Percentiles rank a stretch among this genome's conserved stretches.
These are phyloP conservation scores for Fusarium sp. DNA, from an alignment of 2,329 filamentous ascomycete genomes.

Conservation along the genomic window DNA sequence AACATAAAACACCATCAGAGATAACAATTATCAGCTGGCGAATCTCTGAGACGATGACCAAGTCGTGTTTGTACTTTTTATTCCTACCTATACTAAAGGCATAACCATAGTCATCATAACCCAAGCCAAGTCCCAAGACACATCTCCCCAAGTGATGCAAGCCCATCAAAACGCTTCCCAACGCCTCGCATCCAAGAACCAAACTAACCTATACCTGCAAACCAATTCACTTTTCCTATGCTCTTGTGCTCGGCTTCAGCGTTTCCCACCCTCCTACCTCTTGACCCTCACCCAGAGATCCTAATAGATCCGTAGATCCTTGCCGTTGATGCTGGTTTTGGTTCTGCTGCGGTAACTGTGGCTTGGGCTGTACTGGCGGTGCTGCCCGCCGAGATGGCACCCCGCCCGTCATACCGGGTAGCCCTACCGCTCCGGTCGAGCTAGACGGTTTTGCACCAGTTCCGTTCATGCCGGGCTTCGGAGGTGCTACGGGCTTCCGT, in stretches of 20 bases:
- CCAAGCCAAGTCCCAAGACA: constrained; percentile 1
- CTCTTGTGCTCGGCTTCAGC: constrained; percentile 56
- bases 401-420: constrained; percentile 34
- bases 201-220: background rate
- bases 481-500: constrained; percentile 42
- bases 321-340: constrained; percentile 43
- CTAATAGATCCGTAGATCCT: constrained; percentile 53
- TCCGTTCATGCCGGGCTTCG: constrained; percentile 35
- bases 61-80: background rate
- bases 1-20: constrained; percentile 2
- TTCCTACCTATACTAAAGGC: background rate
- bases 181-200: constrained; percentile 21
- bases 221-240: constrained; percentile 10
- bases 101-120: background rate
- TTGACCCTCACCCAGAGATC: constrained; percentile 59
- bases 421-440: constrained; percentile 26
- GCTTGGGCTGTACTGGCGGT: constrained; percentile 30
- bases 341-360: constrained; percentile 28
- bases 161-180: constrained; percentile 13
- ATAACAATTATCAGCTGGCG: background rate
- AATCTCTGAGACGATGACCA: background rate
- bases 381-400: constrained; percentile 32
- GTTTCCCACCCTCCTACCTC: constrained; percentile 66
- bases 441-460: constrained; percentile 28
- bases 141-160: background rate